Evolutionary conservation across 768 basidiomycete species (phyloP).

Genomic region (Boletus edulis): DNA sequence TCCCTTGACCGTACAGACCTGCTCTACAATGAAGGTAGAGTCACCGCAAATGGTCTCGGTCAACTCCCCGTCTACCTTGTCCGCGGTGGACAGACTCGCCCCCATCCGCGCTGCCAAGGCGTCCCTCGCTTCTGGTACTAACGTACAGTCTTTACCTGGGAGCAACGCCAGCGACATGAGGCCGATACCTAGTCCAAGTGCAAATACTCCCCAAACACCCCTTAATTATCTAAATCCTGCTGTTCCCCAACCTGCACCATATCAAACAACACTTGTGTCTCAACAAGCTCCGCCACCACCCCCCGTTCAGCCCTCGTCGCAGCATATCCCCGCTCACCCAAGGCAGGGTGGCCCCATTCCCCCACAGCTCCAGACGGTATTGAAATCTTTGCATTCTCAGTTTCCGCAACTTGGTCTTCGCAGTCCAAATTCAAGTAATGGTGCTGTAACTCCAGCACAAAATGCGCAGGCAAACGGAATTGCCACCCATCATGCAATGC

Average conservation of each 20-base stretch:
- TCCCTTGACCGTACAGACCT: constrained; percentile 12
- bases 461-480: not conserved
- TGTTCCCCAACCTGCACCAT: not conserved
- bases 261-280: not conserved
- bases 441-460: not conserved
- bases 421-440: not conserved
- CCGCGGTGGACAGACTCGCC: constrained; percentile 27
- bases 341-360: constrained; percentile 6
- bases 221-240: not conserved
- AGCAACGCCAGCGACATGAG: not conserved
- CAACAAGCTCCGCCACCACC: not conserved
- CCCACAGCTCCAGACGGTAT: constrained; percentile 10
- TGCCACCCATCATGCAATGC: not conserved
- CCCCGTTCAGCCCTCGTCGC: not conserved
- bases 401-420: constrained; percentile 7
- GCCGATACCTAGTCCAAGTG: not conserved
- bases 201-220: not conserved
- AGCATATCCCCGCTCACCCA: not conserved
- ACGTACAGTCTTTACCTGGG: constrained; percentile 9
- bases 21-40: constrained; percentile 15
- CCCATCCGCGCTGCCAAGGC: constrained; percentile 35
- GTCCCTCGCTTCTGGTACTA: constrained; percentile 12
- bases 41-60: constrained; percentile 12
- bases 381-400: constrained; percentile 16
- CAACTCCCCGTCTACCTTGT: constrained; percentile 5